Base-by-base conservation (phyloP, 2,329 filamentous ascomycete species). In the Fusarium sterilihyphosum region DNA sequence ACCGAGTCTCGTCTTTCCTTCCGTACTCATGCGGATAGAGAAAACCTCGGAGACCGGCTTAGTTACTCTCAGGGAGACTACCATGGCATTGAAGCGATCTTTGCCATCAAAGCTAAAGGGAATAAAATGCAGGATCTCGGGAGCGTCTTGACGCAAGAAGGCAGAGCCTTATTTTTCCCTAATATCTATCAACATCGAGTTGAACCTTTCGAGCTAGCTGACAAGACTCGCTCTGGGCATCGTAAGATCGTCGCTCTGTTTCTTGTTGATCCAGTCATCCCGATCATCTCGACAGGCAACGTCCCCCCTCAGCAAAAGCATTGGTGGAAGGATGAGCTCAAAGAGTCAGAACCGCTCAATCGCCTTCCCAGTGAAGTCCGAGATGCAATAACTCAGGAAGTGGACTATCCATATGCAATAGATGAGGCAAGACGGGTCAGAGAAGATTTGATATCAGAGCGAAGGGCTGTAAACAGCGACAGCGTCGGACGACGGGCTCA, bases 231-330 rank as follows among this genome's bases (percentile, higher is more conserved):
- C n/a, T 84, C 88, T 0, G 90, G 90, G 4, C 87, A 91, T 73
- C 84, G 89, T 22, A 89, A 89, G 77, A 88, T 92, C 50, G 80
- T 92, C 6, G 88, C 88, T 0, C 80, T 92, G 12, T 92, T 88
- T 77, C 84, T 92, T 5, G 86, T 92, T 4, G 89, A 92, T 74
- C 90, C 90, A 0, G 76, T 85, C 31, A 74, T 83, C 3, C 85
- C 84, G 3, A 62, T 86, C 80, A 79, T 85, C 67, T 83, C 82
- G 2, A 86, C 84, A 10, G 82, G 82, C 33, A 86, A 85, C 31
- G 83, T 85, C 18, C 83, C 84, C 22, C 84, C 84, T 3, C 84
- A 86, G 77, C 83, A 83, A 73, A 71, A 67, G 22, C 64, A 81
- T 46, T 85, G 84, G 84, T 85, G 82, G 71, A 29, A 33, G 7